Conservation (phyloP, 2,329 filamentous ascomycete genomes). For the Fusarium tupiense region DNA sequence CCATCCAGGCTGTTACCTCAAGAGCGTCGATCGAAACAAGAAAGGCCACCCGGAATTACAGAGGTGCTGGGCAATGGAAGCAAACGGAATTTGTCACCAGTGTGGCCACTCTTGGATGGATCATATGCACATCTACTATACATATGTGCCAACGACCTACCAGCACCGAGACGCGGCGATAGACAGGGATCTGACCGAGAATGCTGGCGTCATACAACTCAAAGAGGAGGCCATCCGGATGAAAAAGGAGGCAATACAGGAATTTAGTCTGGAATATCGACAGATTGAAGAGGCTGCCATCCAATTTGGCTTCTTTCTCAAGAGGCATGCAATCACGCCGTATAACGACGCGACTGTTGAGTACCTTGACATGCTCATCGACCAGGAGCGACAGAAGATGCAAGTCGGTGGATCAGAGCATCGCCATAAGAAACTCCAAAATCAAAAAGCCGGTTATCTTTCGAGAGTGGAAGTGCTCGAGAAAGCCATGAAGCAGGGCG, state of each 20-base stretch:
- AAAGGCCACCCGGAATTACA: background rate
- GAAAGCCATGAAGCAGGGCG: constrained; percentile 4
- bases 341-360: constrained; percentile 11
- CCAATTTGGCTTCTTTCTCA: constrained; percentile 14
- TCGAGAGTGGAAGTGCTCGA: constrained; percentile 7
- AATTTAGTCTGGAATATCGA: background rate
- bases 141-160: background rate
- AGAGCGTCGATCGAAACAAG: background rate
- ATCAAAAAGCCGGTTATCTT: constrained; percentile 6
- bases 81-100: background rate
- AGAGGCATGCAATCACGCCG: constrained; percentile 6
- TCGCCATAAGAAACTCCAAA: background rate
- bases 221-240: background rate
- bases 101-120: constrained; percentile 14
- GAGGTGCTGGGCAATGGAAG: background rate
- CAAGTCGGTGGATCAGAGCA: background rate
- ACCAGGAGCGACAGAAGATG: constrained; percentile 1
- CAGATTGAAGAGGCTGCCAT: constrained; percentile 15
- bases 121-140: constrained; percentile 19
- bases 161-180: background rate
- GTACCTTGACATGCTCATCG: constrained; percentile 15
- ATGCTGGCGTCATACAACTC: background rate
- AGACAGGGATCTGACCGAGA: background rate
- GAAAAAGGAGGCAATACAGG: constrained; percentile 5
- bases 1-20: background rate